Conservation (phyloP, 2,329 filamentous ascomycete species). For the Botrytis byssoidea region DNA sequence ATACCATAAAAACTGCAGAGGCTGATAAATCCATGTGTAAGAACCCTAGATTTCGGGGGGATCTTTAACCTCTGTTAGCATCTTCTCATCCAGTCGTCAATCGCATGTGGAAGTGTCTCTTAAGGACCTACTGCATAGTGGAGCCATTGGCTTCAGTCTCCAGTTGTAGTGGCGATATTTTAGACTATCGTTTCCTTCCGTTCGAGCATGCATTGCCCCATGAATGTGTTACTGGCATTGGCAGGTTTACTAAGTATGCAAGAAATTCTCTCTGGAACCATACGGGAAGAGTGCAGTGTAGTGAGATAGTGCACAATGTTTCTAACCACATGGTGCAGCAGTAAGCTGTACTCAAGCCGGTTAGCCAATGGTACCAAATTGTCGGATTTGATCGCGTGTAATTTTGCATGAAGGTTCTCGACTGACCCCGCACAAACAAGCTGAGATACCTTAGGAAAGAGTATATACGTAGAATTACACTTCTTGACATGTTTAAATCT, state of each 20-base stretch:
- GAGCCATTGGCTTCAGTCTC: background rate
- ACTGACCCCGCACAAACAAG: background rate
- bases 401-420: background rate
- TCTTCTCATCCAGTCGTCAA: background rate
- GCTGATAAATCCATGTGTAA: background rate
- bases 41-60: background rate
- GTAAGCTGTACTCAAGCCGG: background rate
- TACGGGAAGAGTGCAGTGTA: background rate
- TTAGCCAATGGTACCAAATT: background rate
- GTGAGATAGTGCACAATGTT: background rate
- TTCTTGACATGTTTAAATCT: background rate
- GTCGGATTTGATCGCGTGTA: background rate
- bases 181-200: conserved; percentile 3
- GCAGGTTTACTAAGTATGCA: background rate
- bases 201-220: background rate
- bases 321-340: background rate
- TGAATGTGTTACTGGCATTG: background rate
- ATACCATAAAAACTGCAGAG: background rate
- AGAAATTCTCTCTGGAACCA: background rate
- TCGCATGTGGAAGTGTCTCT: background rate
- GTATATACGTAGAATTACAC: background rate
- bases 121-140: background rate
- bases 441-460: background rate
- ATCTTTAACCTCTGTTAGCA: background rate
- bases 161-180: background rate